Conservation (phyloP, 2,329 filamentous ascomycete genomes). For the Sclerotinia minor region DNA sequence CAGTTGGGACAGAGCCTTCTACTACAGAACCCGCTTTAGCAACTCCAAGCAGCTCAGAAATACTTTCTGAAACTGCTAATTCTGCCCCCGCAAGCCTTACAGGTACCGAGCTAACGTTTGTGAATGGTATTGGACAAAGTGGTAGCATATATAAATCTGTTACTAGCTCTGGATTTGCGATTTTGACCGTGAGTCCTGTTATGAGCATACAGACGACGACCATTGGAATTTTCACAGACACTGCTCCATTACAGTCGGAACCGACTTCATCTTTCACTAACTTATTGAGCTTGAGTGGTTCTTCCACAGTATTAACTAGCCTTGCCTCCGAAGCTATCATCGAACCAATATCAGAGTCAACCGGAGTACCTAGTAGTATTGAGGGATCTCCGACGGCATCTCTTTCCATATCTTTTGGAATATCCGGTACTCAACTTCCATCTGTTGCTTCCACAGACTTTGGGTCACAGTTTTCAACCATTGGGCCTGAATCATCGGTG, state of each 20-base stretch:
- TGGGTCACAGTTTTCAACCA: slow-evolving; percentile 4
- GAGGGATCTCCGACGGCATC: neutral
- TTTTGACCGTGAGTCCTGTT: neutral
- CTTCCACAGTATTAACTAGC: neutral
- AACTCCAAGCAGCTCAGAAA: neutral
- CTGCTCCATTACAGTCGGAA: slow-evolving; percentile 1
- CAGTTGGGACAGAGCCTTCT: neutral
- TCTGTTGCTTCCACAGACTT: neutral
- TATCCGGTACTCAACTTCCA: neutral
- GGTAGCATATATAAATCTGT: slow-evolving; percentile 1
- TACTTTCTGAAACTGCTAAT: neutral
- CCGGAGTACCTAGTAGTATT: neutral
- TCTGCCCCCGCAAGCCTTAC: neutral
- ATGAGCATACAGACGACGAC: neutral
- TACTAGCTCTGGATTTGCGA: slow-evolving; percentile 4
- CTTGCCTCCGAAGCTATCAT: neutral
- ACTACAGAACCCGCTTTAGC: neutral
- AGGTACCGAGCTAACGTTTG: neutral
- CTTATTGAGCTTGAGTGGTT: neutral
- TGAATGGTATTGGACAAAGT: slow-evolving; percentile 12
- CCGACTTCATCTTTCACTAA: neutral
- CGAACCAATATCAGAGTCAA: neutral
- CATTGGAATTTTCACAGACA: neutral
- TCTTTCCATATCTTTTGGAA: neutral
- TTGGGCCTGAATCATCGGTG: neutral